These are phyloP conservation scores for Aspergillus pseudoglaucus DNA, from an alignment of 2,329 filamentous ascomycete genomes.

Conservation along the genomic window DNA sequence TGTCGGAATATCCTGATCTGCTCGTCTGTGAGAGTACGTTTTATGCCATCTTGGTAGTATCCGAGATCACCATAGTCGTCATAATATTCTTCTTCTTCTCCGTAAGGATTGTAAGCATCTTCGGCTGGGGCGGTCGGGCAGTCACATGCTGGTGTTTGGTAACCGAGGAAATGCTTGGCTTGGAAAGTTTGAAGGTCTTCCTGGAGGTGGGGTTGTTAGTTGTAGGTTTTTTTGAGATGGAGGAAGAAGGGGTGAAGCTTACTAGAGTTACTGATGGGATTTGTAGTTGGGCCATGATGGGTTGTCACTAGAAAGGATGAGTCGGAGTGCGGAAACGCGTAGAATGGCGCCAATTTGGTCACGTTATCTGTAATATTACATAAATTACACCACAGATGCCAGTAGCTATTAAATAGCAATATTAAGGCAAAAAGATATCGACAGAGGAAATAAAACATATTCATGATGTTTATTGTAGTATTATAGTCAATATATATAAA, in stretches of 20 bases:
- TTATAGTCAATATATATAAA: neutral
- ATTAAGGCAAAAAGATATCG: neutral
- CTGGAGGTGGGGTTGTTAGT: conserved; percentile 30
- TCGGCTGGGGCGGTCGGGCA: conserved; percentile 2
- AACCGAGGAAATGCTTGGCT: conserved; percentile 49
- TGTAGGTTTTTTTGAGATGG: neutral
- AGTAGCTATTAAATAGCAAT: neutral
- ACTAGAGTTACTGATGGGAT: conserved; percentile 33
- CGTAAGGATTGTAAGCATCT: conserved; percentile 1
- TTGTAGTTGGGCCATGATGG: conserved; percentile 13
- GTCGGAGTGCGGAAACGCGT: neutral
- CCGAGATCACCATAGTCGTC: conserved; percentile 58
- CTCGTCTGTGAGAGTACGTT: conserved; percentile 83
- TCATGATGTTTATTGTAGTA: neutral
- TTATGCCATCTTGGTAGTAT: conserved; percentile 78
- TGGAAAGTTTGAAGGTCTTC: conserved; percentile 56
- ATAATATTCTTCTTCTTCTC: conserved; percentile 15
- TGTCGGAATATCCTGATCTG: conserved; percentile 87
- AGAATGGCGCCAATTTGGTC: neutral
- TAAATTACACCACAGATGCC: neutral
- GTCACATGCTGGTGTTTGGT: neutral
- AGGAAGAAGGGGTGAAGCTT: conserved; percentile 4
- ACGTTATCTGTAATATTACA: neutral
- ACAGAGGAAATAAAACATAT: neutral
- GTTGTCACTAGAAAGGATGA: neutral